phyloP scores from a whole-genome alignment of 2,329 filamentous ascomycete genomes.

The Aureobasidium melanogenum region DNA sequence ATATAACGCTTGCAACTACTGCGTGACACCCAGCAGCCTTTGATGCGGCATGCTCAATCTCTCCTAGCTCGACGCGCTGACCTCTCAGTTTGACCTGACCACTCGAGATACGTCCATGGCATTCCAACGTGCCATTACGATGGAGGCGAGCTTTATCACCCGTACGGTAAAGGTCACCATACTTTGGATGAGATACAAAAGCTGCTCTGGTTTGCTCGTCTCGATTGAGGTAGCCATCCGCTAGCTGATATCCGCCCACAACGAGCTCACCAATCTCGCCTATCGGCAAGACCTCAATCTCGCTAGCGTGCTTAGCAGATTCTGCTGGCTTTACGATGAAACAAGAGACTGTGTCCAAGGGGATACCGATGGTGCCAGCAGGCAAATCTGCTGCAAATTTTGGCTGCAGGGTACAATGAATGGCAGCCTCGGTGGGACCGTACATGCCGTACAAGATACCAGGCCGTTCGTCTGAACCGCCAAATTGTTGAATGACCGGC shows the following conservation, averaged over 20 bases:
- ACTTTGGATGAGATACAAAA: conserved; percentile 57
- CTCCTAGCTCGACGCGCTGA: conserved; percentile 72
- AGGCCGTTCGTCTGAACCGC: conserved; percentile 41
- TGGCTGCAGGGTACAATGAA: conserved; percentile 75
- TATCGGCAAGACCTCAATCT: conserved; percentile 48
- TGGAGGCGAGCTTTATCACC: conserved; percentile 71
- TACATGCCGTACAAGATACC: conserved; percentile 89
- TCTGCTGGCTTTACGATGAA: conserved; percentile 52
- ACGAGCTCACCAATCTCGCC: conserved; percentile 72
- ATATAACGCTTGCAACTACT: conserved; percentile 57
- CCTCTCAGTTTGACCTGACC: conserved; percentile 84
- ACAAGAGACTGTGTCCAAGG: conserved; percentile 71
- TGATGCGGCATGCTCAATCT: conserved; percentile 53
- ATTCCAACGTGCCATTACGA: conserved; percentile 64
- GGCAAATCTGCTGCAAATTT: conserved; percentile 48
- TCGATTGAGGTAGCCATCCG: conserved; percentile 72
- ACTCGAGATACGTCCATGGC: conserved; percentile 66
- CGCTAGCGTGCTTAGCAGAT: conserved; percentile 15
- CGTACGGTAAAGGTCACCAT: conserved; percentile 70
- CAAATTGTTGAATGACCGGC: conserved; percentile 71
- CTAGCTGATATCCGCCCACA: conserved; percentile 71
- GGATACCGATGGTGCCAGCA: conserved; percentile 64
- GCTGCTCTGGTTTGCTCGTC: conserved; percentile 62
- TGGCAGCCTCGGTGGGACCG: conserved; percentile 83
- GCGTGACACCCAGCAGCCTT: conserved; percentile 52